phyloP scores from a whole-genome alignment of 768 basidiomycete species.

The Gymnopilus dilepis region DNA sequence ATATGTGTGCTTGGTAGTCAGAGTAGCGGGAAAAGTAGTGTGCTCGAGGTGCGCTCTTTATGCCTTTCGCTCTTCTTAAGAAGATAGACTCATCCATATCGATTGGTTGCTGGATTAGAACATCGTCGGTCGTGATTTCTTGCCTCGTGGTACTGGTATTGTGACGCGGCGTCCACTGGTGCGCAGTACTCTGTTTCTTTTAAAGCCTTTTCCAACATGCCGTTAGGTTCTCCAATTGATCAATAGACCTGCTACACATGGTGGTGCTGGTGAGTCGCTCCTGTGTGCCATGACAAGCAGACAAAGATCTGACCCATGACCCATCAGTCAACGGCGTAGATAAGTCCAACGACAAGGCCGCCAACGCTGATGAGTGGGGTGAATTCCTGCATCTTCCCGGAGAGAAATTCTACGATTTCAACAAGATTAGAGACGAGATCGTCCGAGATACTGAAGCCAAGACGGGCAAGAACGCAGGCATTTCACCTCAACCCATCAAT shows the following conservation, averaged over 20 bases:
- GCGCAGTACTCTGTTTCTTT: conserved; percentile 29
- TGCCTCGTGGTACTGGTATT: conserved; percentile 98
- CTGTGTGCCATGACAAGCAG: background rate
- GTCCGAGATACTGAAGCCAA: conserved; percentile 97
- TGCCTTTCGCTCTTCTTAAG: background rate
- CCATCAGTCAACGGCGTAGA: conserved; percentile 50
- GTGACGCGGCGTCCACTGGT: conserved; percentile 97
- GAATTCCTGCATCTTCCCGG: conserved; percentile 97
- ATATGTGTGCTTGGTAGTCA: conserved; percentile 92
- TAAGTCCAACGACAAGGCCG: conserved; percentile 67
- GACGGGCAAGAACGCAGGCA: conserved; percentile 98
- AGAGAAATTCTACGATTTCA: conserved; percentile 98
- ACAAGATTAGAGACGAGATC: conserved; percentile 96
- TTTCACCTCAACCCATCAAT: conserved; percentile 97
- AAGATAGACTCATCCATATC: conserved; percentile 2
- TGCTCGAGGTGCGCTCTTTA: conserved; percentile 70
- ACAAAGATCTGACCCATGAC: conserved; percentile 32
- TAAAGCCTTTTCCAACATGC: conserved; percentile 5
- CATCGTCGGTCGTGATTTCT: conserved; percentile 97
- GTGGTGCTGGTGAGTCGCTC: conserved; percentile 31
- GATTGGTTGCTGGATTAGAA: conserved; percentile 57
- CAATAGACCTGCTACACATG: conserved; percentile 67
- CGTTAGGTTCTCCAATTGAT: conserved; percentile 92
- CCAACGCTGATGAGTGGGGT: conserved; percentile 97
- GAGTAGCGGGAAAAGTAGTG: conserved; percentile 93